Percentiles rank a stretch among this genome's conserved stretches.
Conservation (phyloP, 2,329 filamentous ascomycete genomes). For the Lecanicillium sp. region DNA sequence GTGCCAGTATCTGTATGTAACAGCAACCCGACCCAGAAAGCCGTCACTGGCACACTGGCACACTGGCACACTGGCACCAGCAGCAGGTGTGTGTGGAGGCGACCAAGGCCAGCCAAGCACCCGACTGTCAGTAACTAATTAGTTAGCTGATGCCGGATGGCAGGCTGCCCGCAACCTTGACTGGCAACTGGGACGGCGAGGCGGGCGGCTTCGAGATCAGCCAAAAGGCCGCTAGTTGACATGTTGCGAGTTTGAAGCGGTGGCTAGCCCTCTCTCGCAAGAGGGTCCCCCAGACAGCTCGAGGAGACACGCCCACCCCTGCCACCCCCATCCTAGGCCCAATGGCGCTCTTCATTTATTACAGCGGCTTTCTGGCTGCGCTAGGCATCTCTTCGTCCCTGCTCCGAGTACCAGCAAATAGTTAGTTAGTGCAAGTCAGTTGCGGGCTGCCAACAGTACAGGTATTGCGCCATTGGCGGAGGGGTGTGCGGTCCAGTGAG, state of each 20-base stretch:
- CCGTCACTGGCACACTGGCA: background rate
- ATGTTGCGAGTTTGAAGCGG: conserved; percentile 13
- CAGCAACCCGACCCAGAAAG: background rate
- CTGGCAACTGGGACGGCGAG: too few species aligned
- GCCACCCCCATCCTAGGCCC: conserved; percentile 6
- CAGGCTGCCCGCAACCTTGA: too few species aligned
- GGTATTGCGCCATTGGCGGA: background rate
- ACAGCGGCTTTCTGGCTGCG: background rate
- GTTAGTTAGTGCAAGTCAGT: too few species aligned
- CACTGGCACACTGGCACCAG: background rate
- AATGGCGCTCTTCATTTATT: background rate
- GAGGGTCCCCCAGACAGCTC: conserved; percentile 1
- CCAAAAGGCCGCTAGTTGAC: conserved; percentile 10
- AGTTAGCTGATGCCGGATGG: too few species aligned
- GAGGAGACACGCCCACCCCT: background rate
- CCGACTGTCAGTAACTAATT: too few species aligned
- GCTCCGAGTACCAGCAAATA: too few species aligned
- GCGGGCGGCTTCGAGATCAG: conserved; percentile 11
- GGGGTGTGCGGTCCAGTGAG: too few species aligned
- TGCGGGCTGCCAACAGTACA: too few species aligned
- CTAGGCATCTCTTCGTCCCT: too few species aligned
- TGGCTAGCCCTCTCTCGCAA: conserved; percentile 3
- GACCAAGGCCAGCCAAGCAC: conserved; percentile 1
- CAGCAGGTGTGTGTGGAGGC: conserved; percentile 7
- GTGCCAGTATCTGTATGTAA: too few species aligned